phyloP scores from a whole-genome alignment of 2,329 filamentous ascomycete species.

The Sporothrix schenckii region DNA sequence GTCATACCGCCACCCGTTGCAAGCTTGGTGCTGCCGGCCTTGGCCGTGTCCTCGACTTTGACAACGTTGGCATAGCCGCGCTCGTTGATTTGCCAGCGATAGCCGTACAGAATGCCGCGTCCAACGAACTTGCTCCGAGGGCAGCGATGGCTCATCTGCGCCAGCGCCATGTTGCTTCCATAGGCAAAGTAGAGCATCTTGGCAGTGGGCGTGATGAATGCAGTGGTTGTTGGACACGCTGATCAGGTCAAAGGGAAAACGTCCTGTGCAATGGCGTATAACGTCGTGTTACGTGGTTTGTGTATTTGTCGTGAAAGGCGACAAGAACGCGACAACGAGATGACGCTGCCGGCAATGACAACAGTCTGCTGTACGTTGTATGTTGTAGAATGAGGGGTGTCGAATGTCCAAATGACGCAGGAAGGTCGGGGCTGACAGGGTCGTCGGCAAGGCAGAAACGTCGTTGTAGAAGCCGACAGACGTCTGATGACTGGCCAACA shows the following conservation, averaged over 20 bases:
- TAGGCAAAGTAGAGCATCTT: slow-evolving; percentile 49
- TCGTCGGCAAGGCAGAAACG: no score
- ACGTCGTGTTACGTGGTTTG: background rate
- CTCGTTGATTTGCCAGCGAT: slow-evolving; percentile 53
- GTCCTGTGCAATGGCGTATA: background rate
- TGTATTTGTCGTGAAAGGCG: no score
- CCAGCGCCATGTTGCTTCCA: slow-evolving; percentile 51
- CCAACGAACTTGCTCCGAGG: slow-evolving; percentile 49
- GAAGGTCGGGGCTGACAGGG: no score
- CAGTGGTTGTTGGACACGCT: no score
- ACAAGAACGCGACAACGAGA: no score
- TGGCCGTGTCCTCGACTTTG: slow-evolving; percentile 22
- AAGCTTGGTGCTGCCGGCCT: background rate
- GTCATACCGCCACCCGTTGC: background rate
- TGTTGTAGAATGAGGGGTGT: background rate
- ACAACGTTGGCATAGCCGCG: slow-evolving; percentile 52
- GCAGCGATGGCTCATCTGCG: slow-evolving; percentile 51
- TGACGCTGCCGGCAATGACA: background rate
- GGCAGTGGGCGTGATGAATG: background rate
- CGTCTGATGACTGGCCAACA: no score
- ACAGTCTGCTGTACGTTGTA: background rate
- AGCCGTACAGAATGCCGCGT: slow-evolving; percentile 45
- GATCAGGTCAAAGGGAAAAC: no score
- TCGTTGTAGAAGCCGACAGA: no score
- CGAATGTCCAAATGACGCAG: background rate